A percentile compares a stretch with the other conserved stretches of the same genome.
phyloP scores from a whole-genome alignment of 2,329 filamentous ascomycete genomes.

The Pyrenochaeta sp. region DNA sequence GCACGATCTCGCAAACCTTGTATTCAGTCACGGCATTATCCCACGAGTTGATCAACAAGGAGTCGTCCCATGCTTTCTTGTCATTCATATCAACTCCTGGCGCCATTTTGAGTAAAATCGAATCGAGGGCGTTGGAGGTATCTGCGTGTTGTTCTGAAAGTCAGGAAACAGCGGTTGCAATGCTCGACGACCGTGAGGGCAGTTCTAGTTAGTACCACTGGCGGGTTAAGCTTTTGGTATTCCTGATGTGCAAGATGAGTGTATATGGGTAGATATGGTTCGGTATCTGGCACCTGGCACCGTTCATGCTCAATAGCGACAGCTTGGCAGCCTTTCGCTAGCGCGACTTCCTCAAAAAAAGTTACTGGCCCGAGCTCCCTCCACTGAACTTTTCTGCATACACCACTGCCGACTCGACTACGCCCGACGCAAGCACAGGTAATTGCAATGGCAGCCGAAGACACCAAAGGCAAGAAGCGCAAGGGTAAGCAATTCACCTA shows the following conservation, averaged over 20 bases:
- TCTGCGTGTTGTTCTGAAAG: neutral
- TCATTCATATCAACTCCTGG: constrained; percentile 40
- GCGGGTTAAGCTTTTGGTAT: neutral
- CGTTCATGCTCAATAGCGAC: neutral
- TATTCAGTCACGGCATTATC: constrained; percentile 49
- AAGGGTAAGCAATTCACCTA: constrained; percentile 53
- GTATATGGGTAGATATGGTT: neutral
- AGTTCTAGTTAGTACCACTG: neutral
- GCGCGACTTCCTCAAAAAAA: constrained; percentile 39
- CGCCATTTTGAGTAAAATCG: constrained; percentile 24
- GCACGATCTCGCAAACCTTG: constrained; percentile 32
- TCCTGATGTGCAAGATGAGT: neutral
- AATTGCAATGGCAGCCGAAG: constrained; percentile 61
- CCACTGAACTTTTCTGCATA: constrained; percentile 44
- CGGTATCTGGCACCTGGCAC: neutral
- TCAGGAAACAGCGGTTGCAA: neutral
- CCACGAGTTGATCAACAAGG: constrained; percentile 46
- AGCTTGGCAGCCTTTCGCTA: constrained; percentile 31
- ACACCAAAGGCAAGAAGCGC: constrained; percentile 63
- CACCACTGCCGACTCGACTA: constrained; percentile 15
- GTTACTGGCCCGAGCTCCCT: constrained; percentile 37
- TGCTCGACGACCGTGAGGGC: neutral
- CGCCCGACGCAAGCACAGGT: constrained; percentile 16
- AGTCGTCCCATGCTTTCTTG: constrained; percentile 50
- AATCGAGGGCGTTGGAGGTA: neutral